These are phyloP conservation scores for Flaveria ramosissima DNA, from an alignment of 129 eudicot species.

Conservation along the genomic window DNA sequence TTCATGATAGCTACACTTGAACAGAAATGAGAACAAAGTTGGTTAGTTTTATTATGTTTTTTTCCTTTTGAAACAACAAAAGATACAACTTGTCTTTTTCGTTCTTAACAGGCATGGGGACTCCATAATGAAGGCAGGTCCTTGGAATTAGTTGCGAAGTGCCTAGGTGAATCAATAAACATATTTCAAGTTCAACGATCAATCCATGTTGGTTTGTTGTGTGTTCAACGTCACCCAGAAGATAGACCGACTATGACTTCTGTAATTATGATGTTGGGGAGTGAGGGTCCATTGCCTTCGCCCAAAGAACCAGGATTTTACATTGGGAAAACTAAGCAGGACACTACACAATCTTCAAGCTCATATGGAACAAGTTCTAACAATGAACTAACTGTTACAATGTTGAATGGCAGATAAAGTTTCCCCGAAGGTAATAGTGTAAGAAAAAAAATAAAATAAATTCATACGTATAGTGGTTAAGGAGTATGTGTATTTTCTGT, in stretches of 20 bases:
- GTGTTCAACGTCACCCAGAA: constrained; percentile 46
- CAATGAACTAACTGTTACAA: constrained; percentile 36
- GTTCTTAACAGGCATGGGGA: constrained; percentile 43
- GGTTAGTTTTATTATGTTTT: no score
- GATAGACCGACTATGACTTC: constrained; percentile 46
- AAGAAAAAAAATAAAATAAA: no score
- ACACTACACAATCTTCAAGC: constrained; percentile 21
- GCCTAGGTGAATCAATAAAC: constrained; percentile 18
- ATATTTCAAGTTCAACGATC: constrained; percentile 24
- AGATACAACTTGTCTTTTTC: neutral
- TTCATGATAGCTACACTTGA: no score
- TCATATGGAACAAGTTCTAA: constrained; percentile 28
- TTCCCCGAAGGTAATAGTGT: no score
- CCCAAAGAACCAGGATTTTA: constrained; percentile 44
- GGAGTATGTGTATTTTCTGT: no score
- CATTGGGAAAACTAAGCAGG: constrained; percentile 20
- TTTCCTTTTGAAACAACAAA: neutral
- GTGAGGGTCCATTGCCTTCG: constrained; percentile 32
- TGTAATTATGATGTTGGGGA: constrained; percentile 40
- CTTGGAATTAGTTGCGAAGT: constrained; percentile 27
- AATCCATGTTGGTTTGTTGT: constrained; percentile 44
- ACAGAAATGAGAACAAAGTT: no score
- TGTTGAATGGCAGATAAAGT: constrained; percentile 28
- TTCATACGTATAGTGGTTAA: no score
- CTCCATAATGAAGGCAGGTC: constrained; percentile 41